Evolutionary conservation across 179 eudicot species (phyloP).

Genomic region (Beta lomatogona): DNA sequence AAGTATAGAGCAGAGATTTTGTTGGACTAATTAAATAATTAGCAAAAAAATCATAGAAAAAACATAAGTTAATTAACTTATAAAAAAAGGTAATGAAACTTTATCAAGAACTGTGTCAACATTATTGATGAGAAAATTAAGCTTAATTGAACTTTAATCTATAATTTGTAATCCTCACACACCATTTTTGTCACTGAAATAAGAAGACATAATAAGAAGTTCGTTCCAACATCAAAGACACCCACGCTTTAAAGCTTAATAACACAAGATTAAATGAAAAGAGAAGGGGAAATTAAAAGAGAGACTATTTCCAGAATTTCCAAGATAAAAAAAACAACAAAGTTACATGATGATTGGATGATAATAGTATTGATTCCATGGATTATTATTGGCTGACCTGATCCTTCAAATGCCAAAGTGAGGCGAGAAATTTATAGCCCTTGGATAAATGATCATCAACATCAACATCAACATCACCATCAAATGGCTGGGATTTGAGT

Average conservation of each 20-base stretch:
- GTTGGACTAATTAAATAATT: conserved; percentile 7
- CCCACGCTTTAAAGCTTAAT: not conserved
- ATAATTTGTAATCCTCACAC: conserved; percentile 4
- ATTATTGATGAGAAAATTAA: not conserved
- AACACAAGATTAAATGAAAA: not conserved
- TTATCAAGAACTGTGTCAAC: conserved; percentile 14
- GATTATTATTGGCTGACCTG: conserved; percentile 35
- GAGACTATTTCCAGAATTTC: conserved; percentile 35
- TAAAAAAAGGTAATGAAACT: not conserved
- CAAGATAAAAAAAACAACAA: conserved; percentile 28
- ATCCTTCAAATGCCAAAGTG: conserved; percentile 9
- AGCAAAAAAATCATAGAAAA: not conserved
- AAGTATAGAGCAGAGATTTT: not conserved
- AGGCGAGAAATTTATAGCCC: not conserved
- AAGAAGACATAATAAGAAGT: not conserved
- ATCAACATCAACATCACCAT: conserved; percentile 7
- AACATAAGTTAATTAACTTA: not conserved
- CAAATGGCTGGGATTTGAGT: not conserved
- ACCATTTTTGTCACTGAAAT: not conserved
- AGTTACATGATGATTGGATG: conserved; percentile 22
- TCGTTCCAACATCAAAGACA: conserved; percentile 15
- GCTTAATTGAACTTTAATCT: not conserved
- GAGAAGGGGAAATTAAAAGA: not conserved
- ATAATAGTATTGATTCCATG: not conserved
- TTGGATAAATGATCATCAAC: conserved; percentile 15